A percentile compares a stretch with the other conserved stretches of the same genome.
Conservation (phyloP, 352 stramenopile species). For the Phytophthora melonis region DNA sequence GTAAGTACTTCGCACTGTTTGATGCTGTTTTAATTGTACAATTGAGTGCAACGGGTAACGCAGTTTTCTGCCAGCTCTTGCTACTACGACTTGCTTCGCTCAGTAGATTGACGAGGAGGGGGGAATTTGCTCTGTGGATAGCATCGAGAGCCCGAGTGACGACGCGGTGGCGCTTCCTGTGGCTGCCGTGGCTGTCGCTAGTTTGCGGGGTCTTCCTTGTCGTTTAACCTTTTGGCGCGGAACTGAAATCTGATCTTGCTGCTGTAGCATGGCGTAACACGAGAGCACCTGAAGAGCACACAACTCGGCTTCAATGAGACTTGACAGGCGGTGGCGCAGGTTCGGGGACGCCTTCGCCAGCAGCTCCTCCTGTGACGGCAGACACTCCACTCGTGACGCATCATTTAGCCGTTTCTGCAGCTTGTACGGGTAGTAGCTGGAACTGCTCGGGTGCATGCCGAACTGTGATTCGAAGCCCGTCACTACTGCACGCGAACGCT, state of each 20-base stretch:
- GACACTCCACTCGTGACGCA: slow-evolving; percentile 32
- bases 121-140: slow-evolving; percentile 62
- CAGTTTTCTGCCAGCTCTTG: slow-evolving; percentile 10
- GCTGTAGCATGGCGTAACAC: slow-evolving; percentile 74
- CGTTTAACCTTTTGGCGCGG: slow-evolving; percentile 39
- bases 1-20: slow-evolving; percentile 6
- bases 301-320: slow-evolving; percentile 80
- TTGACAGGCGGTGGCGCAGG: slow-evolving; percentile 73
- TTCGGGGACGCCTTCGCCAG: slow-evolving; percentile 76
- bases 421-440: slow-evolving; percentile 37
- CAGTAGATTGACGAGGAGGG: slow-evolving; percentile 71
- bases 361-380: slow-evolving; percentile 84
- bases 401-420: slow-evolving; percentile 38
- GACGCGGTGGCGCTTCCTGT: slow-evolving; percentile 28
- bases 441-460: slow-evolving; percentile 6
- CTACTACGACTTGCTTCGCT: slow-evolving; percentile 7
- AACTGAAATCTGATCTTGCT: slow-evolving; percentile 44
- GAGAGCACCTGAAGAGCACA: slow-evolving; percentile 85
- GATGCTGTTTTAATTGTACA: slow-evolving; percentile 36
- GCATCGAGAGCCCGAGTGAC: slow-evolving; percentile 56
- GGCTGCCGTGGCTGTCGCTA: slow-evolving; percentile 20
- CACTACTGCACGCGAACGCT: slow-evolving; percentile 35
- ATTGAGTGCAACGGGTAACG: slow-evolving; percentile 21
- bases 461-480: slow-evolving; percentile 19
- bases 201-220: slow-evolving; percentile 25